Evolutionary conservation across 352 stramenopile species (phyloP), one percentile per base, ranked within the genome.

Genomic region (Pythium brassicae): DNA sequence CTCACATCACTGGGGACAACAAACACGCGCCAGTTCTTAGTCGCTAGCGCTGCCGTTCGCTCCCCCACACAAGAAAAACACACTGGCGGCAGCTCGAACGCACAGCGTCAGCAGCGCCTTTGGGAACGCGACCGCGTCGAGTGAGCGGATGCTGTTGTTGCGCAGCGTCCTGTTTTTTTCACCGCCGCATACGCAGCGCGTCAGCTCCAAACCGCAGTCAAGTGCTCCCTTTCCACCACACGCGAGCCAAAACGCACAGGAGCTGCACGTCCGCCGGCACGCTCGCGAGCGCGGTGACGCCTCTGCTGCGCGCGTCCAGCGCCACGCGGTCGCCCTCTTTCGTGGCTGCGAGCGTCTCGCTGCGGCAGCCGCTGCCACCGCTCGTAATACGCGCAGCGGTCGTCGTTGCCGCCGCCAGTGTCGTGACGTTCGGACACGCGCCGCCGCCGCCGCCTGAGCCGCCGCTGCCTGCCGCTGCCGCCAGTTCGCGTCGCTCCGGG

Each of bases 41-140:
- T n/a, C n/a, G n/a, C n/a, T n/a, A n/a, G n/a, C n/a, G n/a, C n/a
- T n/a, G n/a, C 14, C 2, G 32, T 37, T 14, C 32, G 2, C 2
- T 9, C 2, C 5, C 9, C 32, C 8, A 37, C 32, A 37, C 32
- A 37, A 37, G 15, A 11, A 48, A 39, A 7, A 12, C n/a, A 20
- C 25, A 25, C 19, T n/a, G 44, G 12, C 17, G 4, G 26, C 14
- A 26, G n/a, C n/a, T n/a, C 32, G 32, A 19, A 60, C 71, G 10
- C 69, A 78, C 71, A 80, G 50, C 11, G 37, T 65, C 20, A 69
- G 46, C 19, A 78, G 40, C 27, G 51, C 23, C 17, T 52, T 58
- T 17, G 71, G 63, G 22, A 78, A 74, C 12, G 57, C 53, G 12
- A 50, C 50, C 14, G 69, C 68, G 22, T 56, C 45, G 27, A 80